Base-by-base conservation (phyloP, 768 basidiomycete species). In the Podaxis sp. region DNA sequence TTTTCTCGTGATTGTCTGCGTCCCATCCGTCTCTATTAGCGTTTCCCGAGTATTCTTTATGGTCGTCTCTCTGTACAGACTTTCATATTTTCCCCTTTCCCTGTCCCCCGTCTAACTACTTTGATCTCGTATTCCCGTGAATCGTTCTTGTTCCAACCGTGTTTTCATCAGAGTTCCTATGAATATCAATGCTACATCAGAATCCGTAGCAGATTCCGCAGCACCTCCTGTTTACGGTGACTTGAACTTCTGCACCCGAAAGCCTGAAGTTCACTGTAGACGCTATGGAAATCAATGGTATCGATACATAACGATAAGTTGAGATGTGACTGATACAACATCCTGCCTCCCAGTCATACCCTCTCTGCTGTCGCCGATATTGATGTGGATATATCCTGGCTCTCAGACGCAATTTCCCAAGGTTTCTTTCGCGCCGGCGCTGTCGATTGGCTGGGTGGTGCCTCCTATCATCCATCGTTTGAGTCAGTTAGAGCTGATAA, bases 381-480 rank as follows among this genome's bases (percentile, higher is more conserved):
- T 15, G 38, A 22, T 13, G 30, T 22, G n/a, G 33, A 13, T 20
- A 20, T 3, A 37, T 54, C 33, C 24, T 15, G 46, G 36, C 49
- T 4, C 30, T 62, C 54, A 2, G 53, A 28, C 6, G 56, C 69
- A 28, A 56, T 54, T 72, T 91, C 90, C 90, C 90, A 91, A 46
- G 90, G 90, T 66, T 91, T 91, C 75, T 77, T 85, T 63, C 84
- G 78, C 15, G 75, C 66, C 5, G 78, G 69, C 1, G 82, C 75
- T 30, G 65, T 81, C 4, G 89, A 89, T 66, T 80, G 71, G 63
- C 87, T 90, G 4, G 87, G 86, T 60, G 80, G 66, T 17, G 76
- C 80, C 12, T 81, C 77, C 89, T 91, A 12, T 46, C 26, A 28
- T 59, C 13, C 37, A 13, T n/a, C 7, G 30, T 7, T 10, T 15